Conservation (phyloP, 805 yeast species). For the Ogataea nitratoaversa region DNA sequence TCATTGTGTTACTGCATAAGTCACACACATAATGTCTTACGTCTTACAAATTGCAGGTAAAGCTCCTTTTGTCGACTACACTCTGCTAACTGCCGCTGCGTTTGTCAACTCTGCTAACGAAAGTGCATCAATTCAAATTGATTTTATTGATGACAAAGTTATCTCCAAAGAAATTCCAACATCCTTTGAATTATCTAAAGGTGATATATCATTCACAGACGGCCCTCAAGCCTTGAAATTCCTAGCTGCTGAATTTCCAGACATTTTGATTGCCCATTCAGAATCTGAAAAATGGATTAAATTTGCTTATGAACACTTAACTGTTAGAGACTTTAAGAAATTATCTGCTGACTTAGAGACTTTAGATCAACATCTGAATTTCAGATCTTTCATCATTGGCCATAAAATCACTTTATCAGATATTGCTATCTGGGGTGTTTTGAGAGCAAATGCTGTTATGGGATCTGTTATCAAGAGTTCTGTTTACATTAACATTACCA, state of each 20-base stretch:
- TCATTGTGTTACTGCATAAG: neutral
- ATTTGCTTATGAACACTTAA: constrained; percentile 62
- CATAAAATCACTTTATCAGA: constrained; percentile 71
- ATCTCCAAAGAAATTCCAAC: constrained; percentile 39
- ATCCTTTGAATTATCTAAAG: constrained; percentile 40
- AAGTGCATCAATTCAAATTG: constrained; percentile 51
- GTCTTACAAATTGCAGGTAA: constrained; percentile 73
- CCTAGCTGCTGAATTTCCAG: constrained; percentile 52
- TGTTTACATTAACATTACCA: constrained; percentile 77
- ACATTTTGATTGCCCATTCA: constrained; percentile 33
- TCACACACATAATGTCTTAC: constrained; percentile 31
- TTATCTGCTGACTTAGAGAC: constrained; percentile 72
- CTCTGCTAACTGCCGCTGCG: constrained; percentile 73
- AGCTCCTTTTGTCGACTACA: constrained; percentile 79
- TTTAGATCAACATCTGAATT: constrained; percentile 78
- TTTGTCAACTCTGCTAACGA: constrained; percentile 49
- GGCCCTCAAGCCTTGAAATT: constrained; percentile 43
- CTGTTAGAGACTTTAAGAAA: constrained; percentile 84
- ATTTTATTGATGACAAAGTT: constrained; percentile 69
- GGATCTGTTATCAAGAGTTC: constrained; percentile 86
- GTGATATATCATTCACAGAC: constrained; percentile 39
- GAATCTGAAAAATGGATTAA: constrained; percentile 60
- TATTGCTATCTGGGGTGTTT: constrained; percentile 86
- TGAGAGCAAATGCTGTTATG: constrained; percentile 89
- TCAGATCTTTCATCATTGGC: constrained; percentile 76